Percentiles rank a stretch among this genome's conserved stretches.
Evolutionary conservation across 345 rosid species (phyloP).

Genomic region (Lepidium sativum): DNA sequence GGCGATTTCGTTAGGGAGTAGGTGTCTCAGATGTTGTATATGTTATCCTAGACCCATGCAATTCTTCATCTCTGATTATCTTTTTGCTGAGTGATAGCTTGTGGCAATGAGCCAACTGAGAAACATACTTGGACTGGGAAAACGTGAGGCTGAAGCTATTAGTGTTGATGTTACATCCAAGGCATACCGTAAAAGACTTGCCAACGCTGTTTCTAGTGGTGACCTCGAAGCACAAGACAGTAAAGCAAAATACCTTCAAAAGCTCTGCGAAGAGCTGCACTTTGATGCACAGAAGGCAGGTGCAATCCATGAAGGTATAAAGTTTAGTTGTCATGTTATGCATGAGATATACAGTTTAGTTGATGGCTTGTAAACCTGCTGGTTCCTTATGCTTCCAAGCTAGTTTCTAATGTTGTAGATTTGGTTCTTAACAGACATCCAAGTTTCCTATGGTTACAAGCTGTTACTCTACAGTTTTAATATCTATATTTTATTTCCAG

Average conservation of each 20-base stretch:
- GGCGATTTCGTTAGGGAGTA: background rate
- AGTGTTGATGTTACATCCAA: conserved; percentile 67
- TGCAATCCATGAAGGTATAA: conserved; percentile 84
- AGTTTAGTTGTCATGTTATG: background rate
- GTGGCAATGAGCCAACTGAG: conserved; percentile 70
- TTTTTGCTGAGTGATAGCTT: conserved; percentile 35
- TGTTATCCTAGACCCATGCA: background rate
- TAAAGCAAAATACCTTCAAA: conserved; percentile 91
- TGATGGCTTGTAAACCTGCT: conserved; percentile 4
- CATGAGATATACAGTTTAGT: background rate
- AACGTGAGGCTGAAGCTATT: conserved; percentile 73
- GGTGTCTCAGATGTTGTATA: conserved; percentile 2
- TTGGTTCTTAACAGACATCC: conserved; percentile 1
- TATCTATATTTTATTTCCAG: background rate
- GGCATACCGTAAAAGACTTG: conserved; percentile 79
- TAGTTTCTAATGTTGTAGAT: background rate
- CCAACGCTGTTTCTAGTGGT: conserved; percentile 65
- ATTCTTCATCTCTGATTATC: background rate
- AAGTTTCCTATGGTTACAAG: background rate
- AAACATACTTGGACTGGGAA: conserved; percentile 89
- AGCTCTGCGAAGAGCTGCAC: conserved; percentile 74
- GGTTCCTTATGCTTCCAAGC: background rate
- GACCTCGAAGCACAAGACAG: conserved; percentile 83
- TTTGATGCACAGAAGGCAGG: conserved; percentile 87
- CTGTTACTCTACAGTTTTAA: background rate